phyloP scores from a whole-genome alignment of 2,329 filamentous ascomycete species.

The Zarea fungicola region DNA sequence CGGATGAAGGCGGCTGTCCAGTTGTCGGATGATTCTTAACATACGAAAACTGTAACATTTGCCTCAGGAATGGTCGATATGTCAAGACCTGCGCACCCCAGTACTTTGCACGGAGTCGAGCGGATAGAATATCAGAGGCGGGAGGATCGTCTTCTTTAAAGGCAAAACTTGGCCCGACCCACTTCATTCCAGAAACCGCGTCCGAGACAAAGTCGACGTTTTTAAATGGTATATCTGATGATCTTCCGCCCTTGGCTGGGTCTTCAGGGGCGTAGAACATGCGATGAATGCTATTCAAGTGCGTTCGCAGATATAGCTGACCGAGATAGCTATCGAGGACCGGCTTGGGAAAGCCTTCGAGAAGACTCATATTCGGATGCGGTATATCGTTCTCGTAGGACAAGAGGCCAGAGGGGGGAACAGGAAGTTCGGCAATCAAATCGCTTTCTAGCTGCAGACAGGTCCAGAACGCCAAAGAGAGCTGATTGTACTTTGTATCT shows the following conservation, averaged over 20 bases:
- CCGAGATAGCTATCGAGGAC: conserved; percentile 57
- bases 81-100: conserved; percentile 91
- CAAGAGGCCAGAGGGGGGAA: conserved; percentile 57
- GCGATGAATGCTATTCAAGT: conserved; percentile 58
- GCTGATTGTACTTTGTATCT: conserved; percentile 50
- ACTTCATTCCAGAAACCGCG: conserved; percentile 37
- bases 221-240: conserved; percentile 31
- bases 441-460: conserved; percentile 73
- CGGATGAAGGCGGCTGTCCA: conserved; percentile 27
- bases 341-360: conserved; percentile 37
- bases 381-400: conserved; percentile 60
- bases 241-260: conserved; percentile 24
- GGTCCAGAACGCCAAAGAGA: conserved; percentile 83
- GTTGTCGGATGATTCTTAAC: conserved; percentile 30
- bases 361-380: conserved; percentile 52
- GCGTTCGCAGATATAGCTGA: conserved; percentile 59
- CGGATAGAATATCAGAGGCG: conserved; percentile 69
- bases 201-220: conserved; percentile 43
- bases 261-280: conserved; percentile 47
- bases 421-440: conserved; percentile 68
- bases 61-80: conserved; percentile 67
- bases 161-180: conserved; percentile 45
- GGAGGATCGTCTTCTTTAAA: conserved; percentile 66
- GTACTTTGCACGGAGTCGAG: conserved; percentile 86
- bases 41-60: conserved; percentile 47